A percentile compares a stretch with the other conserved stretches of the same genome.
Conservation (phyloP, 345 rosid genomes). For the Populus euphratica region DNA sequence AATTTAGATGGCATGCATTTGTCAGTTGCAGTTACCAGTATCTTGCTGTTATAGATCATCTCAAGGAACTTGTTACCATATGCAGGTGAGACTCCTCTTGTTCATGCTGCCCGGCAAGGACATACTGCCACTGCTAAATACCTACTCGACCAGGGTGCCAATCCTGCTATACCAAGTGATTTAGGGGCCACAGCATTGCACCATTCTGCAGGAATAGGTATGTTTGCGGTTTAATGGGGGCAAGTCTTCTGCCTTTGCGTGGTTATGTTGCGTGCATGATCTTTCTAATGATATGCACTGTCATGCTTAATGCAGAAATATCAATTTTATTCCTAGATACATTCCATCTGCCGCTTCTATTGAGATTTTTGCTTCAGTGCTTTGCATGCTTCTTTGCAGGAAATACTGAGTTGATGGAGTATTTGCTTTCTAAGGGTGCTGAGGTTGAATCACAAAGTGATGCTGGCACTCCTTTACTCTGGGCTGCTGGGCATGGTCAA, state of each 20-base stretch:
- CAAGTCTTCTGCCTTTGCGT: conserved; percentile 1
- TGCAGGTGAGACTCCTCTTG: conserved; percentile 87
- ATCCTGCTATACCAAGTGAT: conserved; percentile 67
- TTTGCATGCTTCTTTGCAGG: conserved; percentile 43
- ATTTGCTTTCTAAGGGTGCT: conserved; percentile 60
- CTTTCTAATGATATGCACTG: neutral
- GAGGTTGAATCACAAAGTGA: conserved; percentile 80
- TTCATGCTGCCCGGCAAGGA: conserved; percentile 93
- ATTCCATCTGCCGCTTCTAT: neutral
- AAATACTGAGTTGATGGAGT: conserved; percentile 55
- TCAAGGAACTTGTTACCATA: conserved; percentile 16
- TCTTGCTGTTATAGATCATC: neutral
- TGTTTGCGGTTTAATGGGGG: neutral
- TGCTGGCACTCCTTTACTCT: conserved; percentile 79
- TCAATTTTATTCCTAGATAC: neutral
- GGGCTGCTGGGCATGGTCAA: conserved; percentile 93
- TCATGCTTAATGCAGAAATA: neutral
- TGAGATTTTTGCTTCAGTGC: neutral
- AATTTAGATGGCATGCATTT: neutral
- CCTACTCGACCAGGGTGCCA: conserved; percentile 74
- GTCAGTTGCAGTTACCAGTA: neutral
- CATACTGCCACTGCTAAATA: conserved; percentile 69
- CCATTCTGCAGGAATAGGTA: conserved; percentile 87
- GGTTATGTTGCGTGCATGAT: neutral
- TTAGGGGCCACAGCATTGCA: conserved; percentile 85